Evolutionary conservation across 345 rosid species (phyloP), one percentile per base, ranked within the genome.

Genomic region (Turritis glabra): DNA sequence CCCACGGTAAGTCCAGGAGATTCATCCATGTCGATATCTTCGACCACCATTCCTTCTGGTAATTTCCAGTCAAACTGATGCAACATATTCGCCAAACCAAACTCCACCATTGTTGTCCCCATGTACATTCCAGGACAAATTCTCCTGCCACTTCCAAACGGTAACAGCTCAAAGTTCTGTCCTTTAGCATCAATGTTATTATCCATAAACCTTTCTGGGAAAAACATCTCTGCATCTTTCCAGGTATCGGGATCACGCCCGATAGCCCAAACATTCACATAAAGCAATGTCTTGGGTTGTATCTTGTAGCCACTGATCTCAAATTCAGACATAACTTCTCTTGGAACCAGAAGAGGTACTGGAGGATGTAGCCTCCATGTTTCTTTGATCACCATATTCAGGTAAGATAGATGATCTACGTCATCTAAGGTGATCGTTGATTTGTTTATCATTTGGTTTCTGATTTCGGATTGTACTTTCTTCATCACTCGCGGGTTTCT

Each of bases 71-170:
- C 27, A 9, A 50, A 50, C 0, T 50, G 54, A 21, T 50, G 10
- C 27, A 50, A 48, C 27, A 48, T 21, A 48, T 48, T 48, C 2
- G 26, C 54, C 14, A 81, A 70, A 21, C 54, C 54, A 48, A 48
- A 48, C 27, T 48, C 54, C 2, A 48, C 54, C 54, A 19, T 19
- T 48, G 54, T 48, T 48, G 54, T 48, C 13, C 54, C 54, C 78
- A 72, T 67, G 10, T 18, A 59, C 0, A 69, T 50, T 4, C 51
- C 84, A 0, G 84, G 86, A 37, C 84, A 80, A 4, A 58, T 71
- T 77, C 85, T 79, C 23, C 83, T 43, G 3, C 87, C 87, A 13
- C 67, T 65, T 5, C 87, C 84, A 55, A 81, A 81, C 10, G 87
- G 76, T 67, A 81, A 53, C 67, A 15, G 75, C 22, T 47, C 25